Base-by-base conservation (phyloP, 148 eudicot species). In the Gaultheria prostrata region DNA sequence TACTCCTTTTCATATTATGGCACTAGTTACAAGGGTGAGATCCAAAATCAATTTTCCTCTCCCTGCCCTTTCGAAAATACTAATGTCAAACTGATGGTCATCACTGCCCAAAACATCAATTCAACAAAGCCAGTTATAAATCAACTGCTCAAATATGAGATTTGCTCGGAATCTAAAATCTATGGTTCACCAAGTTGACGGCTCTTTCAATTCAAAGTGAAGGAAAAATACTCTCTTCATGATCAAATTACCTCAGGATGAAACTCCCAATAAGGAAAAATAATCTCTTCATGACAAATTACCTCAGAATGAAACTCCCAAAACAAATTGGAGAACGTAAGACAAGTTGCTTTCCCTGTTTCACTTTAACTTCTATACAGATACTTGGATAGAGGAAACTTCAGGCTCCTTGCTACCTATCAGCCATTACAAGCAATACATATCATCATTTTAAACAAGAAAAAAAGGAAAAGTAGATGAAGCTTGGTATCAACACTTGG, bases 321-420 rank as follows among this genome's bases (percentile, higher is more conserved):
- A 50, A 85, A 61, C 30, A 80, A 80, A 33, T 48, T 65, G 28
- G 49, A 85, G 80, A 39, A 63, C 1, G 21, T 13, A 57, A 30
- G 33, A 26, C 65, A 78, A 86, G 72, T 54, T 26, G 50, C 78
- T 72, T 35, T 48, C 67, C 43, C 35, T 30, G 9, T 73, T 28
- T 6, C 75, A 35, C 10, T 78, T 84, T 81, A 91, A 83, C 88
- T 82, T 91, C 97, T 91, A 77, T 87, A 91, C 84, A 94, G 76
- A 88, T 97, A 94, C 87, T 91, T 93, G 35, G 95, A 90, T 65
- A 97, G 89, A 82, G 99, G 98, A 85, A 97, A 97, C 87, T 93
- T 91, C 79, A 97, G 87, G 88, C 94, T 97, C 86, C 93, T 92
- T 84, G 97, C 99, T 48, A 97, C 89, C 99, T 97, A 85, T 82